Base-by-base conservation (phyloP, 768 basidiomycete genomes). In the Hygrocybe coccinea region DNA sequence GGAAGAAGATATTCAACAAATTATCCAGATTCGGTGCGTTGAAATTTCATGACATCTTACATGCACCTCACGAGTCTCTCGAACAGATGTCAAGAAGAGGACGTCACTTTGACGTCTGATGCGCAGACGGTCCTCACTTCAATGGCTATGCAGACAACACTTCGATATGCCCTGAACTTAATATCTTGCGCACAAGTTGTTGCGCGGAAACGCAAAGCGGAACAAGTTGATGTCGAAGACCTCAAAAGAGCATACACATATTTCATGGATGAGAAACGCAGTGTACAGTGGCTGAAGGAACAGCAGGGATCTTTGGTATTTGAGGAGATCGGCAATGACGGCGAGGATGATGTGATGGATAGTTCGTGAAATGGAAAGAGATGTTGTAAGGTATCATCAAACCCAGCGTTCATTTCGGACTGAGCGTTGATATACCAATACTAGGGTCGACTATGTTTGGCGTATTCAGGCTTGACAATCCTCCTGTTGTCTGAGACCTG, bases 191-290 rank as follows among this genome's bases (percentile, higher is more conserved):
- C 89, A 0, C 85, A 91, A 60, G 82, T 97, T 44, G 76, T 95
- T 15, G 89, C 95, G 5, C 79, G 82, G 58, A 87, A 92, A 64
- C 82, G 95, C 29, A 94, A 91, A 62, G 76, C 82, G 8, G 85
- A 86, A 52, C 75, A 78, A 33, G 94, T 98, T 9, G 91, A 87
- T 38, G 87, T 91, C 0, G 85, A 88, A 49, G 95, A 98, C 68
- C 76, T 98, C 33, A 74, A 88, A 48, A 77, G 87, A 52, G 90
- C 86, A 1, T 98, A 97, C 68, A 80, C 76, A 29, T 93, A 91
- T 65, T 95, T 95, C 70, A 87, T 92, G 80, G 93, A 95, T 67
- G 91, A 94, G 72, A 91, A 91, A 70, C 77, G 92, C 59, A 92
- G 90, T 60, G 88, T 93, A 47, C 86, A 94, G 65, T 95, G 91